These are phyloP conservation scores for Cryptococcus neoformans DNA, from an alignment of 1,284 basidiomycete species.

Conservation along the genomic window DNA sequence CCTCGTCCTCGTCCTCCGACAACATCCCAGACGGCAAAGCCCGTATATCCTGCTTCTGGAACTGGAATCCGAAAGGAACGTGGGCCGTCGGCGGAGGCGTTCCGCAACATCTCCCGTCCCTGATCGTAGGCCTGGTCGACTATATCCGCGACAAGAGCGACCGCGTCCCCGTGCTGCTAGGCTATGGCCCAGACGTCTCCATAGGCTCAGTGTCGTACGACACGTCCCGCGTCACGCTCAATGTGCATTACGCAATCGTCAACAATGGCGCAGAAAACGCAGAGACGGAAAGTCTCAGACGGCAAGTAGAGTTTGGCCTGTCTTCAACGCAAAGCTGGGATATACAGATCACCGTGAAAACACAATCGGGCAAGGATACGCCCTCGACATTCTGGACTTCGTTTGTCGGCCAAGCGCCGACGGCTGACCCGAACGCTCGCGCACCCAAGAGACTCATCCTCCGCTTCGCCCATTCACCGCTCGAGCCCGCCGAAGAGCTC, in stretches of 20 bases:
- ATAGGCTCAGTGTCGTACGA: constrained; percentile 76
- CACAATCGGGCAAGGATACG: constrained; percentile 62
- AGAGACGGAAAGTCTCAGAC: constrained; percentile 54
- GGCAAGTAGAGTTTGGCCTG: constrained; percentile 75
- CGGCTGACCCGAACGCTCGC: constrained; percentile 41
- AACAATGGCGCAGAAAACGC: constrained; percentile 59
- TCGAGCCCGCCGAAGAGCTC: constrained; percentile 59
- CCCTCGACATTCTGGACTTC: constrained; percentile 66
- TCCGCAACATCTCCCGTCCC: constrained; percentile 70
- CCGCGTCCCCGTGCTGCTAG: constrained; percentile 69
- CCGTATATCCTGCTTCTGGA: constrained; percentile 89
- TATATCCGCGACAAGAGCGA: constrained; percentile 68
- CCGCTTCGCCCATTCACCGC: constrained; percentile 65
- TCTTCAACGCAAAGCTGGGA: constrained; percentile 86
- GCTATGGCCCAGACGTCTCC: constrained; percentile 78
- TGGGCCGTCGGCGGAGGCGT: constrained; percentile 69
- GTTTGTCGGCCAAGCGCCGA: constrained; percentile 57
- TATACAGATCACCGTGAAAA: constrained; percentile 63
- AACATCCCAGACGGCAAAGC: constrained; percentile 50
- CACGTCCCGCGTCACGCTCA: constrained; percentile 73
- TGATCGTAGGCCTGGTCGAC: constrained; percentile 74
- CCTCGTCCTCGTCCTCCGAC: constrained; percentile 44
- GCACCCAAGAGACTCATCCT: constrained; percentile 62
- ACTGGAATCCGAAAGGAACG: constrained; percentile 86
- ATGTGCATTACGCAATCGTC: constrained; percentile 81